Evolutionary conservation across 495 filamentous ascomycete species (phyloP).

Genomic region (Echria macrotheca): DNA sequence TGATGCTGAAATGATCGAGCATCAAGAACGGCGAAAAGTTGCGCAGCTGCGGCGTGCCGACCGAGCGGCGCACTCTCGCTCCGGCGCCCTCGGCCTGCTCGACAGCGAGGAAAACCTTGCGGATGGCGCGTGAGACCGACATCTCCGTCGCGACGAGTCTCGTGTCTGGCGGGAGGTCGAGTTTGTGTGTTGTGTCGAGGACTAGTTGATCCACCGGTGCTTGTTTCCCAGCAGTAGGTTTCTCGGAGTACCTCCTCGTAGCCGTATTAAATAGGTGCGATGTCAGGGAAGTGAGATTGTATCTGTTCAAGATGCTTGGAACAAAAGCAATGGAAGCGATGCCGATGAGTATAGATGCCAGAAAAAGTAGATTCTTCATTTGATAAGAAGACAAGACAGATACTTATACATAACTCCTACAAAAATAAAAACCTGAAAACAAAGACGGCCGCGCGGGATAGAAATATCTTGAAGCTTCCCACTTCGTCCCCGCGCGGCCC

Average conservation of each 20-base stretch:
- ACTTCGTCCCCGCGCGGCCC: too few species aligned
- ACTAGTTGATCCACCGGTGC: too few species aligned
- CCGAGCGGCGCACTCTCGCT: conserved; percentile 79
- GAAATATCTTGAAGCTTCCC: too few species aligned
- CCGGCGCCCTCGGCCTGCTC: conserved; percentile 89
- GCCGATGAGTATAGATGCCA: background rate
- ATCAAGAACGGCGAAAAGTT: conserved; percentile 95
- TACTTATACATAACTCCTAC: background rate
- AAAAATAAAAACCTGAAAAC: too few species aligned
- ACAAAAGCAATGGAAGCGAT: too few species aligned
- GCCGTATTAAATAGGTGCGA: too few species aligned
- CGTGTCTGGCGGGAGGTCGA: conserved; percentile 8
- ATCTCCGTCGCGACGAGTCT: conserved; percentile 42
- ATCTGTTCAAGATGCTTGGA: too few species aligned
- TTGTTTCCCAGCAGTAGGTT: too few species aligned
- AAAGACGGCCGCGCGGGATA: too few species aligned
- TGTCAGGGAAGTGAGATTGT: too few species aligned
- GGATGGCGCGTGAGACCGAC: conserved; percentile 69
- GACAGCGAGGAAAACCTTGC: conserved; percentile 72
- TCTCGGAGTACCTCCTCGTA: too few species aligned
- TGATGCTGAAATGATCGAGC: conserved; percentile 89
- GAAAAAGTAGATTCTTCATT: background rate
- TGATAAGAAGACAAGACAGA: background rate
- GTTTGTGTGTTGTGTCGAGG: background rate
- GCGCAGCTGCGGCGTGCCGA: conserved; percentile 76